Conservation (phyloP, 2,329 filamentous ascomycete species). For the Albifimbria verrucaria region DNA sequence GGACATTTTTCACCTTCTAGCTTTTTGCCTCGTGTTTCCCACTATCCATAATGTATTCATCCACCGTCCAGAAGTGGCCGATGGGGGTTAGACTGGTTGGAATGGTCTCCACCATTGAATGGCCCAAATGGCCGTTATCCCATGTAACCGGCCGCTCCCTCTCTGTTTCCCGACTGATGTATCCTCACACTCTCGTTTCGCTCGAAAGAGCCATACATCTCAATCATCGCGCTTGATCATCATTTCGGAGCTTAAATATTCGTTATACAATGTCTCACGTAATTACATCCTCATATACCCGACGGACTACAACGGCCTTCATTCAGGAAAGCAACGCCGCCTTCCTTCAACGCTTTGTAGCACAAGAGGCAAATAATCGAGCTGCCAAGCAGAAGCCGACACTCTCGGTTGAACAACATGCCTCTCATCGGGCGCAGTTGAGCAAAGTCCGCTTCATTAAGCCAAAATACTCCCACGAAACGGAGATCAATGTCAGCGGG, state of each 20-base stretch:
- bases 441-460: constrained; percentile 15
- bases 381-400: constrained; percentile 9
- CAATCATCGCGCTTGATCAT: no score
- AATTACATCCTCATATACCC: no score
- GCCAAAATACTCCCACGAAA: constrained; percentile 17
- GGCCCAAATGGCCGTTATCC: background rate
- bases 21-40: background rate
- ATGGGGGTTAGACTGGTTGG: background rate
- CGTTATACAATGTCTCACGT: no score
- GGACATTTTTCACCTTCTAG: background rate
- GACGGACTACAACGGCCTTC: background rate
- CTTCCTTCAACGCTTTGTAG: constrained; percentile 10
- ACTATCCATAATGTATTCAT: background rate
- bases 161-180: background rate
- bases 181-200: background rate
- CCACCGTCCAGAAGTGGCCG: background rate
- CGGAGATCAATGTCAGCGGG: constrained; percentile 18
- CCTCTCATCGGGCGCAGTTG: constrained; percentile 13
- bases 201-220: no score
- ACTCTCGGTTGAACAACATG: constrained; percentile 17
- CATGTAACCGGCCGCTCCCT: background rate
- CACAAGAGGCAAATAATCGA: constrained; percentile 6
- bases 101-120: background rate
- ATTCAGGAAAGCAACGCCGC: constrained; percentile 8
- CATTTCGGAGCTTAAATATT: no score